Base-by-base conservation (phyloP, 495 filamentous ascomycete genomes). In the Xylaria scruposa region DNA sequence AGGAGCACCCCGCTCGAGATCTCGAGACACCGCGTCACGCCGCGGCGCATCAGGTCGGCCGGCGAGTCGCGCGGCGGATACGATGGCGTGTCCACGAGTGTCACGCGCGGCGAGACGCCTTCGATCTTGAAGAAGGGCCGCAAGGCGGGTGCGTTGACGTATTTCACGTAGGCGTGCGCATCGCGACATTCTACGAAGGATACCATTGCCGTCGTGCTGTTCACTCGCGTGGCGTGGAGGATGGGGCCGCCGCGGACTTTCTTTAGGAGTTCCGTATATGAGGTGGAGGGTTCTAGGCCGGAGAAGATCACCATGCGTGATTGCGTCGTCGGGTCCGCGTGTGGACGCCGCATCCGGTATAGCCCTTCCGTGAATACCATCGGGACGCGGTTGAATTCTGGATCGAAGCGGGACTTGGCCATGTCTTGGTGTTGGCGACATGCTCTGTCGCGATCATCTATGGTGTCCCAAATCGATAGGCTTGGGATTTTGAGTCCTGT, bases 281-380 rank as follows among this genome's bases (percentile, higher is more conserved):
- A 63, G 1, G 68, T 62, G 0, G 0, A 4, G 1, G 58, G 68
- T 17, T 62, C 17, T 2, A 70, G 58, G 15, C 15, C 58, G 0
- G 26, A 33, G 58, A 70, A 40, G 24, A 70, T 3, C 10, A 70
- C 58, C 68, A 70, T 70, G 56, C 58, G 58, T 0, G 44, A 70
- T 26, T 3, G 26, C 19, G n/a, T 21, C 3, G 10, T 24, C 36
- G 33, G 31, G 26, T 53, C 26, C 1, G 21, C 3, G 24, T 8
- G 12, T 6, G 33, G 56, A 60, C 2, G 2, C 4, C 8, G 8
- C 6, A 6, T 1, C 3, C 7, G 56, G 56, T 3, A 46, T 0
- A 70, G 38, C 4, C 60, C 68, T 19, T 46, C 10, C 5, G 1
- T 6, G 59, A 65, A 70, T 1, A 70, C 19, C 3, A 33, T 33